phyloP scores from a whole-genome alignment of 1,284 basidiomycete genomes.

The Fistulinella staudtii region DNA sequence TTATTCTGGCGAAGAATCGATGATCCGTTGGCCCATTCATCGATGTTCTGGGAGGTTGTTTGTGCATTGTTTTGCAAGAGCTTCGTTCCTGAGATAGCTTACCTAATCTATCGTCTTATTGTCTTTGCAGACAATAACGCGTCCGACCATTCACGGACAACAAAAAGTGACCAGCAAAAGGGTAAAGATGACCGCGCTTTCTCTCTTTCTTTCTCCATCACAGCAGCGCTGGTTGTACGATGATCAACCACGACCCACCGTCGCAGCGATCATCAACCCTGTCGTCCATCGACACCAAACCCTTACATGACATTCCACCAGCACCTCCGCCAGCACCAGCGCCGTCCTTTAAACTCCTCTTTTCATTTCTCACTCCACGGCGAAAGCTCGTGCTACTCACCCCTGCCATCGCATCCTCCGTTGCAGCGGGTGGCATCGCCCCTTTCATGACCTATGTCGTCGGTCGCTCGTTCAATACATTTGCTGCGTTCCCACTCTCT shows the following conservation, averaged over 20 bases:
- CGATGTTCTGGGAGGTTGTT: too few relatives aligned
- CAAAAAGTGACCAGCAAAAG: slow-evolving; percentile 20
- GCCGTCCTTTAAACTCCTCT: slow-evolving; percentile 53
- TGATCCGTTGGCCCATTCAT: too few relatives aligned
- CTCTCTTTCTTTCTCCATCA: slow-evolving; percentile 1
- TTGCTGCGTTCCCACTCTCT: slow-evolving; percentile 56
- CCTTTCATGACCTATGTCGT: slow-evolving; percentile 93
- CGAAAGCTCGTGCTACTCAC: slow-evolving; percentile 56
- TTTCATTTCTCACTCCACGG: slow-evolving; percentile 46
- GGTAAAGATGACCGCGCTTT: background rate
- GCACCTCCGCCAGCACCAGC: slow-evolving; percentile 26
- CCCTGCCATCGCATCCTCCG: slow-evolving; percentile 69
- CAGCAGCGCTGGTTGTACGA: slow-evolving; percentile 20
- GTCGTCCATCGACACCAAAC: slow-evolving; percentile 23
- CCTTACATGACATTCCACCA: slow-evolving; percentile 11
- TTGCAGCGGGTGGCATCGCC: slow-evolving; percentile 74
- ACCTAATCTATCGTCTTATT: slow-evolving; percentile 25
- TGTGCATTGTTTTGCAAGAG: slow-evolving; percentile 20
- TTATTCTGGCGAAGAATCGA: too few relatives aligned
- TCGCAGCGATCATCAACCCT: slow-evolving; percentile 19
- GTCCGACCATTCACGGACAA: slow-evolving; percentile 10
- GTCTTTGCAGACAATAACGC: slow-evolving; percentile 25
- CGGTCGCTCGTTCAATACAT: slow-evolving; percentile 82
- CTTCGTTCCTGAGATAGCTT: slow-evolving; percentile 19
- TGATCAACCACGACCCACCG: slow-evolving; percentile 31